A percentile compares a stretch with the other conserved stretches of the same genome.
Conservation (phyloP, 495 filamentous ascomycete genomes). For the Aeminium ludgeri region DNA sequence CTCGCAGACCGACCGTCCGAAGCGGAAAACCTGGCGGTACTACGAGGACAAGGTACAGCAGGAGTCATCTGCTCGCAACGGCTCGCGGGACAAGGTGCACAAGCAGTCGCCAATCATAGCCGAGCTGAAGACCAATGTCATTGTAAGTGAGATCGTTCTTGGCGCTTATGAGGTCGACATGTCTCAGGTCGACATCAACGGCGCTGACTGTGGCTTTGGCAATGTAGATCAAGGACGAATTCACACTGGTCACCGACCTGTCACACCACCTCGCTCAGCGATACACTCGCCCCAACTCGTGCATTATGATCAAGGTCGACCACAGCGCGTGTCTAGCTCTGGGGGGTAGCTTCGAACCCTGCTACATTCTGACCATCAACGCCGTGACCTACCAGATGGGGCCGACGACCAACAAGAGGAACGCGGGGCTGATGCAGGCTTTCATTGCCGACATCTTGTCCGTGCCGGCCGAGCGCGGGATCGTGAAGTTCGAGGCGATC, state of each 20-base stretch:
- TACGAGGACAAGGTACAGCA: slow-evolving; percentile 44
- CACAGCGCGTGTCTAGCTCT: slow-evolving; percentile 63
- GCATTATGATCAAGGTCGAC: slow-evolving; percentile 53
- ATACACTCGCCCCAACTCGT: slow-evolving; percentile 53
- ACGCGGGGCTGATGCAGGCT: slow-evolving; percentile 53
- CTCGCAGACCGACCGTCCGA: slow-evolving; percentile 4
- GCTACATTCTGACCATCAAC: slow-evolving; percentile 64
- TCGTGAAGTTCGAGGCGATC: slow-evolving; percentile 53
- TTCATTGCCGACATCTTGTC: slow-evolving; percentile 51
- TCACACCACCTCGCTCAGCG: slow-evolving; percentile 51
- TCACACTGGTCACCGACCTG: slow-evolving; percentile 51
- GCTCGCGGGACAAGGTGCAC: slow-evolving; percentile 39
- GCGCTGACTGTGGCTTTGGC: neutral
- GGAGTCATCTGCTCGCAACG: slow-evolving; percentile 30
- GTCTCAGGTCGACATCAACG: slow-evolving; percentile 22
- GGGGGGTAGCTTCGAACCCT: slow-evolving; percentile 55
- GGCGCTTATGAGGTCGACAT: neutral
- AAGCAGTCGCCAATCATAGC: slow-evolving; percentile 58
- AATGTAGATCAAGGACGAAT: slow-evolving; percentile 46
- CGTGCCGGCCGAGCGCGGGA: slow-evolving; percentile 44
- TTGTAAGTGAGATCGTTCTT: slow-evolving; percentile 35
- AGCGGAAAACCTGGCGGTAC: slow-evolving; percentile 26
- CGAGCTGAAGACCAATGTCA: slow-evolving; percentile 71
- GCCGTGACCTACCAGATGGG: slow-evolving; percentile 51
- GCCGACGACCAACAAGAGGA: slow-evolving; percentile 66